A percentile compares a stretch with the other conserved stretches of the same genome.
These are phyloP conservation scores for Apophysomyces elegans DNA, from an alignment of 371 early-diverging fungal species.

Conservation along the genomic window DNA sequence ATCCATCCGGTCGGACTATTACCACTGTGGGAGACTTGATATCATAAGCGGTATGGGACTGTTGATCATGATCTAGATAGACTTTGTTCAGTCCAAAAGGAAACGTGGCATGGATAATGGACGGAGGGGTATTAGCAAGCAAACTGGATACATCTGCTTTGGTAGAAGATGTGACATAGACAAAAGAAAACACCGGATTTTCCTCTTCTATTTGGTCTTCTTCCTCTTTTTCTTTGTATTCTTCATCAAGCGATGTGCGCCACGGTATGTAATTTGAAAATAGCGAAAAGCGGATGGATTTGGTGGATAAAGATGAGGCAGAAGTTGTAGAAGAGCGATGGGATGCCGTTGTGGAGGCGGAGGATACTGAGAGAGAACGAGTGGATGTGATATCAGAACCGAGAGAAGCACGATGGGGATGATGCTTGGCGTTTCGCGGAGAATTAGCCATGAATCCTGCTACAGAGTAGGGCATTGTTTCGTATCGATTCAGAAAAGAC, in stretches of 20 bases:
- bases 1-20: slow-evolving; percentile 23
- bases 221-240: not conserved
- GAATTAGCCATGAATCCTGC: not conserved
- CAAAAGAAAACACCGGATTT: slow-evolving; percentile 17
- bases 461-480: slow-evolving; percentile 12
- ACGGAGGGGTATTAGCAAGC: slow-evolving; percentile 23
- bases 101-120: slow-evolving; percentile 29
- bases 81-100: slow-evolving; percentile 34
- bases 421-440: not conserved
- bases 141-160: slow-evolving; percentile 28
- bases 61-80: slow-evolving; percentile 48
- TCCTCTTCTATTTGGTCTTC: not conserved
- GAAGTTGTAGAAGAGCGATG: slow-evolving; percentile 18
- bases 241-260: slow-evolving; percentile 3
- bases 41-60: slow-evolving; percentile 36
- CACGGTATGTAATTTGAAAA: slow-evolving; percentile 14
- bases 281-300: slow-evolving; percentile 2
- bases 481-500: slow-evolving; percentile 36
- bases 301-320: slow-evolving; percentile 4
- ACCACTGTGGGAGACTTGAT: slow-evolving; percentile 25
- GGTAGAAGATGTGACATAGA: slow-evolving; percentile 31
- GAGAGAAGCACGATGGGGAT: not conserved
- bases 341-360: slow-evolving; percentile 3
- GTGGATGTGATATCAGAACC: slow-evolving; percentile 8
- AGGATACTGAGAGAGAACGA: slow-evolving; percentile 16